These are phyloP conservation scores for Ulvella scutata DNA, from an alignment of 139 green algal species.

Conservation along the genomic window DNA sequence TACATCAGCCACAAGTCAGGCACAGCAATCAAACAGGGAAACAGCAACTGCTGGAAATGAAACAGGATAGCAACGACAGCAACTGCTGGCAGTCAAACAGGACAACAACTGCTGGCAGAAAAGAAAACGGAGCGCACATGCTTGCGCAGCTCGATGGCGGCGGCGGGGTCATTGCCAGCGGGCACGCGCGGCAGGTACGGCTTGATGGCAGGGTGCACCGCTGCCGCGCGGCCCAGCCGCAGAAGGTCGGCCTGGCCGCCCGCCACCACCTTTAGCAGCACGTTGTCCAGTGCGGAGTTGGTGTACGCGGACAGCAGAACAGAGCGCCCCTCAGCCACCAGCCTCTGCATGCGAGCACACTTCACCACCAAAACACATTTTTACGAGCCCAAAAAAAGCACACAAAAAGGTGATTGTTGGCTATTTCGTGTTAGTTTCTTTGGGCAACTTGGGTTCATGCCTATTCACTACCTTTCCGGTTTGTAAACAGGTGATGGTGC, in stretches of 20 bases:
- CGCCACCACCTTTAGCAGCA: conserved; percentile 62
- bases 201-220: conserved; percentile 36
- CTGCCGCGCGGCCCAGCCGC: conserved; percentile 39
- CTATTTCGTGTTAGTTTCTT: no score
- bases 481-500: no score
- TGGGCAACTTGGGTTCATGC: no score
- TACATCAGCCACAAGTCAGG: no score
- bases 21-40: no score
- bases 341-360: no score
- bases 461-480: no score
- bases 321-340: conserved; percentile 27
- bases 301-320: conserved; percentile 91
- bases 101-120: no score
- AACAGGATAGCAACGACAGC: neutral
- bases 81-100: neutral
- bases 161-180: conserved; percentile 17
- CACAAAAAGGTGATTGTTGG: no score
- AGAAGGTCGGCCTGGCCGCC: conserved; percentile 26
- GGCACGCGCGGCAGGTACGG: conserved; percentile 29
- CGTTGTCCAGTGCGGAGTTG: conserved; percentile 94
- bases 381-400: no score
- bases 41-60: no score
- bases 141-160: neutral
- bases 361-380: no score
- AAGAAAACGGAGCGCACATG: neutral